Base-by-base conservation (phyloP, 2,329 filamentous ascomycete species). In the Hypoxylon sp. region DNA sequence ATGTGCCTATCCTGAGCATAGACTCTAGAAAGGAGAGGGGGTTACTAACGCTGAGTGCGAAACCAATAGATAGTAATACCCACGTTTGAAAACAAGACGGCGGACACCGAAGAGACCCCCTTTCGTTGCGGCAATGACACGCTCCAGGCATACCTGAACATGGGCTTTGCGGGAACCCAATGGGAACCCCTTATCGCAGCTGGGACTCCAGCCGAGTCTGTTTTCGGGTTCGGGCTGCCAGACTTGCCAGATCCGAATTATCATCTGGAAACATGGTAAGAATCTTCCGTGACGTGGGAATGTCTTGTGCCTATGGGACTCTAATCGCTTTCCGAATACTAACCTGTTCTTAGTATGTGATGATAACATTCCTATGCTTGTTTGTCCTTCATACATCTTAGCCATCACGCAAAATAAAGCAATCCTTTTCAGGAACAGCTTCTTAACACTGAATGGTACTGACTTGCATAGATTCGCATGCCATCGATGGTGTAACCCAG, bases 131-230 rank as follows among this genome's bases (percentile, higher is more conserved):
- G 44, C 6, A 49, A 59, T 9, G 40, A 37, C 21, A 55, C 52
- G 11, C 47, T 59, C 7, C 57, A 62, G 23, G 60, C 57, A 4
- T 31, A 60, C 29, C 35, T 62, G 17, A 46, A 60, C 23, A 51
- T 38, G 23, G 56, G 60, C 8, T 45, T 48, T 12, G 36, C 32
- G 16, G 60, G 54, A 9, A 29, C 26, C 2, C 49, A 21, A 17
- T 62, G 54, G 61, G 51, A 59, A 48, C 48, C 42, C 1, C 30
- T 63, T 4, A 52, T 60, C 7, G 61, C 57, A 15, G 59, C 61
- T n/a, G 59, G 61, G 12, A 62, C 59, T 15, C 59, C 57, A 2
- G 56, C 47, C 19, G 59, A 62, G 43, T 51, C 59, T 3, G 59
- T 55, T 17, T 57, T 63, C 19, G 57, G 59, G 1, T 63, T 63